These are phyloP conservation scores for Bacterosira constricta DNA, from an alignment of 108 stramenopile genomes.

Conservation along the genomic window DNA sequence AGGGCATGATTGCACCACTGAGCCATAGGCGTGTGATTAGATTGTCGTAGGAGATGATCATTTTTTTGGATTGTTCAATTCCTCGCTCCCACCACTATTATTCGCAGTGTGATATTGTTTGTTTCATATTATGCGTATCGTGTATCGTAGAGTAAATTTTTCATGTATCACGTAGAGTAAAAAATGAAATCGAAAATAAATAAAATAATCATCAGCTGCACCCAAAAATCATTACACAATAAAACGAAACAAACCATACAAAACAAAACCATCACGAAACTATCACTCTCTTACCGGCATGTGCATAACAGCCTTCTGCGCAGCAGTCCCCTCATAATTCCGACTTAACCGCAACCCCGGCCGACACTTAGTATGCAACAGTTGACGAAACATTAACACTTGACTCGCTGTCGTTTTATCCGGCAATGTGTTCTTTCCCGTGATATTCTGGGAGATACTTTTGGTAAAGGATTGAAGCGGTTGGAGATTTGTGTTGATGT, in stretches of 20 bases:
- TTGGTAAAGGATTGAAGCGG: slow-evolving; percentile 13
- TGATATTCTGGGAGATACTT: slow-evolving; percentile 24
- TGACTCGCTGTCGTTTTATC: slow-evolving; percentile 88
- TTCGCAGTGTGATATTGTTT: not conserved
- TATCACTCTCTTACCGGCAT: slow-evolving; percentile 61
- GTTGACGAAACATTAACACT: slow-evolving; percentile 87
- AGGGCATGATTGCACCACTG: slow-evolving; percentile 77
- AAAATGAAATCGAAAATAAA: not conserved
- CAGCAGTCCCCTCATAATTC: slow-evolving; percentile 71
- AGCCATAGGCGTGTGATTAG: slow-evolving; percentile 80
- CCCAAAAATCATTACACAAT: not conserved
- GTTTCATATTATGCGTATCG: not conserved
- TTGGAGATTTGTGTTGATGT: not conserved
- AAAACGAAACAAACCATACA: too few relatives aligned
- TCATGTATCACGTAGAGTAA: not conserved
- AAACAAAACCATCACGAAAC: not conserved
- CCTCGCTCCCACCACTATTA: slow-evolving; percentile 81
- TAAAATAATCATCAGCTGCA: not conserved
- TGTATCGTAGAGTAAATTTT: too few relatives aligned
- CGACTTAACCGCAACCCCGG: slow-evolving; percentile 78
- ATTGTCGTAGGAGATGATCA: slow-evolving; percentile 87
- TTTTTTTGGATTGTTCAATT: slow-evolving; percentile 70
- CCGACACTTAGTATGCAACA: slow-evolving; percentile 83
- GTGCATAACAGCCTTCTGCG: slow-evolving; percentile 80
- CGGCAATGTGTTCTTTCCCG: slow-evolving; percentile 72